phyloP scores from a whole-genome alignment of 192 early-diverging fungal species.

The Thamnidium elegans region DNA sequence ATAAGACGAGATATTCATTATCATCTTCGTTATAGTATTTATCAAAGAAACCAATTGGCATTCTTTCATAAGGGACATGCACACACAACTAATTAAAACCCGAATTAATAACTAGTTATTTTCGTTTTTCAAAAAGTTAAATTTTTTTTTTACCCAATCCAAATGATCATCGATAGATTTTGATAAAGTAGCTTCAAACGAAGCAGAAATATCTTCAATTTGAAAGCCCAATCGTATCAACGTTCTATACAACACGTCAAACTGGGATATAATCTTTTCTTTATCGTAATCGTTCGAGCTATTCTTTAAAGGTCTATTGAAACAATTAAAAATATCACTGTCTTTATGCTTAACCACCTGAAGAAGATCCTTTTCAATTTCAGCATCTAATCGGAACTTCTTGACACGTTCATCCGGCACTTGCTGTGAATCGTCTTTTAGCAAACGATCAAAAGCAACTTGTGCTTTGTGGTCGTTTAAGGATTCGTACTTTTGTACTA shows the following conservation, averaged over 20 bases:
- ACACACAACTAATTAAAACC: slow-evolving; percentile 33
- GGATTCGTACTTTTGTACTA: slow-evolving; percentile 6
- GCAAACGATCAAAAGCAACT: not conserved
- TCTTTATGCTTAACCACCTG: not conserved
- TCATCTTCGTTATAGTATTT: slow-evolving; percentile 43
- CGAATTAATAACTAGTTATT: slow-evolving; percentile 29
- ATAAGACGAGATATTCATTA: not conserved
- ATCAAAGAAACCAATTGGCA: slow-evolving; percentile 47
- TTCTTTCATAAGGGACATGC: slow-evolving; percentile 37
- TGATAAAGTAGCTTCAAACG: slow-evolving; percentile 38
- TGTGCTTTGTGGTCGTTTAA: slow-evolving; percentile 8
- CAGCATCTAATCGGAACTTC: slow-evolving; percentile 5
- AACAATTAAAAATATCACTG: not conserved
- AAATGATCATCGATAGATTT: slow-evolving; percentile 40
- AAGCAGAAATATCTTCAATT: slow-evolving; percentile 39
- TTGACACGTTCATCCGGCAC: not conserved
- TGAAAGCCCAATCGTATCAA: slow-evolving; percentile 47
- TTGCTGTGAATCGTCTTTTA: not conserved
- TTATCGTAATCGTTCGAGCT: slow-evolving; percentile 12
- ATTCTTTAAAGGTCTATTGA: not conserved
- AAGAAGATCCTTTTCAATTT: slow-evolving; percentile 4
- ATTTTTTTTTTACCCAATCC: slow-evolving; percentile 49
- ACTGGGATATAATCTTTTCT: slow-evolving; percentile 40
- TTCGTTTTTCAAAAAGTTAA: not conserved
- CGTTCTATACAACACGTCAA: slow-evolving; percentile 46